Evolutionary conservation across 2,329 filamentous ascomycete species (phyloP), one percentile per base, ranked within the genome.

Genomic region (Arthrobotrys conoides): DNA sequence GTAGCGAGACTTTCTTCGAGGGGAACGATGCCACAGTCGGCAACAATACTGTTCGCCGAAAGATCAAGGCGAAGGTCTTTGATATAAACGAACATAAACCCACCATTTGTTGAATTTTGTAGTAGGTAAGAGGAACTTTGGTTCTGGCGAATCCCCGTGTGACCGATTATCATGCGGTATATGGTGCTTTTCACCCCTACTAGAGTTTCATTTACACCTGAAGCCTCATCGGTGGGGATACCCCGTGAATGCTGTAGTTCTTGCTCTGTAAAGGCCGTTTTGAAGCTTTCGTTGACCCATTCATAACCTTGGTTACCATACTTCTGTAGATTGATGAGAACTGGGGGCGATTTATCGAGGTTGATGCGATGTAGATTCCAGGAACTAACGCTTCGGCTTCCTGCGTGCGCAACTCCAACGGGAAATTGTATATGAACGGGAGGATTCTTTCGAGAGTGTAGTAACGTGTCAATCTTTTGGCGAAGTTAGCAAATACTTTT

Each of bases 21-120:
- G 89, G 80, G 90, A 14, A 90, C 82, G 87, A 90, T 84, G 90
- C 88, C 88, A 90, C 90, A 84, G 81, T 85, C 81, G 86, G 87
- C 80, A 86, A 88, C 63, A 87, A 90, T 82, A 89, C 89, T 84
- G 88, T 88, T 5, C 81, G 82, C 36, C 86, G 90, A 73, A 84
- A 83, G 67, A 90, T 88, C 84, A 84, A 86, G 88, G 83, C 88
- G 90, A 9, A 85, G 86, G 76, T 89, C 88, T 83, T 88, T 88
- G 14, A 83, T 85, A 46, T 86, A 84, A 51, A 82, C 89, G 24
- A 81, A 33, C 44, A 70, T 67, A 49, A 78, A 49, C 10, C 61
- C 78, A n/a, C 69, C 79, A 53, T 48, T 55, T 6, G 51, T 41
- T 8, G 30, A 44, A 38, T 82, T 59, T 48, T 20, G n/a, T 22